Base-by-base conservation (phyloP, 441 rosid species). In the Adansonia gregorii region DNA sequence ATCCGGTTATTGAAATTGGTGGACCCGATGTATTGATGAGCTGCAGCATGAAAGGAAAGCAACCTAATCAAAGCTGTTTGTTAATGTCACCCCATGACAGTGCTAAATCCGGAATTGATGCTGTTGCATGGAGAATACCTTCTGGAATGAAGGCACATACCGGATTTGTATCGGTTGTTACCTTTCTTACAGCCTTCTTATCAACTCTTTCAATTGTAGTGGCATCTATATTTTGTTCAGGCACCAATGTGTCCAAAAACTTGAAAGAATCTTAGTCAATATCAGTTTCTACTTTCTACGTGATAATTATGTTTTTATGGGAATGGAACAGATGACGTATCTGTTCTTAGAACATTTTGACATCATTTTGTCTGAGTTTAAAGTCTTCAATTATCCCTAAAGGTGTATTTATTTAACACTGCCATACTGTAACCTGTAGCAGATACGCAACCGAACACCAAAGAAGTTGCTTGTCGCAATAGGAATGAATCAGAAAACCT, bases 71-170 rank as follows among this genome's bases (percentile, higher is more conserved):
- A 52, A 78, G 88, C 46, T 92, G 92, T 78, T 60, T 83, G 43
- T 82, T 86, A 63, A 31, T 78, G 80, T 85, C 87, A 43, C 76
- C 74, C 12, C 9, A 35, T 14, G 85, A 79, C 48, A 4, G 48
- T 70, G 71, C 61, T 0, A 80, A 82, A 12, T 56, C 76, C 4
- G 72, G 67, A 72, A 69, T 54, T 8, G 80, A 43, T 6, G 64
- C 74, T 74, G 84, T 86, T 35, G 72, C 82, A 56, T 96, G 98
- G 98, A 86, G 80, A 56, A 86, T 96, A 63, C 97, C 98, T 66
- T 82, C 89, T 1, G 96, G 96, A 63, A 88, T 68, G 14, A 85
- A 83, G 31, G 71, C 64, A 61, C 94, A 93, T 83, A 61, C 73
- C 4, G 81, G 77, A 79, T 56, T 74, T 76, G 88, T 86, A 19